Evolutionary conservation across 768 basidiomycete species (phyloP), one percentile per base, ranked within the genome.

Genomic region (Rhizopogon vesiculosus): DNA sequence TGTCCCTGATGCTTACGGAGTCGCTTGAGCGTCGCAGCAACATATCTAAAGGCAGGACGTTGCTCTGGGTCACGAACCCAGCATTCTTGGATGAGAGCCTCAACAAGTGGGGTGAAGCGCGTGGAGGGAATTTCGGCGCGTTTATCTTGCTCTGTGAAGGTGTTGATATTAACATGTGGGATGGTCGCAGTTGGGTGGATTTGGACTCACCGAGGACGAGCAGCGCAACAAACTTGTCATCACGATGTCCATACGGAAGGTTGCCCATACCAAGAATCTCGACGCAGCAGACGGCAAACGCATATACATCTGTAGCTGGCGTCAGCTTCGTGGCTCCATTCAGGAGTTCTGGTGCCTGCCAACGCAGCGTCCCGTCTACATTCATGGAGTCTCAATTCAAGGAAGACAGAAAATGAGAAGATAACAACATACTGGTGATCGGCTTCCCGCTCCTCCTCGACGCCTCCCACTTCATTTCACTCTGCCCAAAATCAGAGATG

Each of bases 401-500:
- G 1, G 39, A 35, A 62, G 48, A 38, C 19, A 59, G 45, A 22
- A 54, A 29, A 3, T 3, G 5, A 18, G 19, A 38, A 10, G 44
- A 31, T 55, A 35, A 12, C n/a, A 18, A 74, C 78, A 48, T 60
- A 85, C 83, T 74, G 56, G 76, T 73, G 35, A 72, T 71, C 3
- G 75, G 64, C 28, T 72, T 72, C 9, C 82, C 83, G 53, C 81
- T 86, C 3, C 87, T 73, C 33, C 80, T 76, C 61, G 76, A 84
- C 3, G 81, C 83, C 66, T 92, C 88, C 15, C 77, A 80, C 70
- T 85, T 89, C 75, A 92, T 84, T 67, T 89, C 85, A 61, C 82
- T 86, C 67, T 92, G 87, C 0, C 89, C 90, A 67, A 94, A 93
- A 65, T 93, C 90, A 29, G 88, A 83, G 42, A 93, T 83, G 40